Evolutionary conservation across 2,329 filamentous ascomycete species (phyloP), one percentile per base, ranked within the genome.

Genomic region (Aspergillus quadricinctus): DNA sequence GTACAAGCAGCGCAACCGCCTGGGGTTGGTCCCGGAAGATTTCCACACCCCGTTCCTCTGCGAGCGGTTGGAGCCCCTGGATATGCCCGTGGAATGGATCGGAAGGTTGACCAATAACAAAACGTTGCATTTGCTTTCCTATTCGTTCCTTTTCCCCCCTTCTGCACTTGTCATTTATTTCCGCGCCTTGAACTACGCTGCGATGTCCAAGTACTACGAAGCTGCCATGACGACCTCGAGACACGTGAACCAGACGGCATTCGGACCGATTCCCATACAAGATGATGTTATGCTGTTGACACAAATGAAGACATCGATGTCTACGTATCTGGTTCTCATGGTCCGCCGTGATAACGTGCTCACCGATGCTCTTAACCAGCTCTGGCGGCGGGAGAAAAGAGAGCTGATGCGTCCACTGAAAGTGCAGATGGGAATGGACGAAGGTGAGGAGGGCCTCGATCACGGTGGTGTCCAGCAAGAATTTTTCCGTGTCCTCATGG

Each of bases 391-490:
- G 37, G 88, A 97, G 72, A 85, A 86, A 66, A 82, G 89, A 37
- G 91, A 97, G 74, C 78, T 97, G 3, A 78, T 93, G 66, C 85
- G 91, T 27, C 94, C 94, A 1, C 76, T 99, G 35, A 96, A 96
- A 66, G 88, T 99, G 8, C 87, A 90, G 51, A 83, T 97, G 56
- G 92, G 92, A 3, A 88, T 91, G 68, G 87, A 90, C 35, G 80
- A 81, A 53, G 90, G 91, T 29, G 94, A 97, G 72, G 87, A 95
- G 70, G 94, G 94, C 0, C 85, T 95, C 35, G 94, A 99, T 71
- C 91, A 93, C 50, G 94, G 94, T 46, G 94, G 94, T 60, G 92
- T 99, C 1, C 93, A 97, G 65, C 92, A 96, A 70, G 94, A 99
- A 61, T 97, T 96, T 70, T 97, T 99, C 76, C 86, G 91, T 17